Evolutionary conservation across 495 filamentous ascomycete species (phyloP), one percentile per base, ranked within the genome.

Genomic region (Glonium stellatum): DNA sequence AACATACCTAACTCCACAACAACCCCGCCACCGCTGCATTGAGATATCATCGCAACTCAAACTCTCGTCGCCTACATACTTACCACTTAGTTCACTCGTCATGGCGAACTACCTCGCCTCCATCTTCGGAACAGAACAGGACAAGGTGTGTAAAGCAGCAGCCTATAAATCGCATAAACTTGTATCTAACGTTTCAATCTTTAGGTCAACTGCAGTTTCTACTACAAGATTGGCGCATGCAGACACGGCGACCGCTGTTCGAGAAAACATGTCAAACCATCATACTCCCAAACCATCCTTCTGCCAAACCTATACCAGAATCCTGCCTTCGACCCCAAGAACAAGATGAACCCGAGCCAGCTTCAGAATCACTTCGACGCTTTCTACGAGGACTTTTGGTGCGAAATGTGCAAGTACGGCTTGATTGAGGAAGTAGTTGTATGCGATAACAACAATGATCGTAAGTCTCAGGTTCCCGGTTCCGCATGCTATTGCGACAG

Each of bases 341-440:
- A 85, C 79, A 92, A 92, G 76, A 95, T 97, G 88, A 96, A 93
- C 76, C 72, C 90, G 11, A 84, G 79, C 62, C 93, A 98, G 79
- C 85, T 96, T 71, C 92, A 97, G 77, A 95, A 92, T 77, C 93
- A 98, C 79, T 98, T 97, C 71, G 95, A 98, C 76, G 92, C 93
- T 66, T 98, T 98, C 78, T 98, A 98, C 79, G 93, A 98, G 78
- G 93, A 98, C 73, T 86, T 98, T 65, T 98, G 93, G 90, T 96
- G 92, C 79, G 93, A 98, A 81, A 89, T 98, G 87, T 75, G 73
- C 69, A 74, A 75, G 61, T 78, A 75, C 59, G 75, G 75, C 34
- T 68, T 76, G 50, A 57, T 78, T 3, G 75, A 78, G 65, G 75
- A 78, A 57, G 61, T 78, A 4, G 75, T 78, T n/a, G 75, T 78